Conservation (phyloP, 371 early-diverging fungal genomes). For the Mortierella sp. region DNA sequence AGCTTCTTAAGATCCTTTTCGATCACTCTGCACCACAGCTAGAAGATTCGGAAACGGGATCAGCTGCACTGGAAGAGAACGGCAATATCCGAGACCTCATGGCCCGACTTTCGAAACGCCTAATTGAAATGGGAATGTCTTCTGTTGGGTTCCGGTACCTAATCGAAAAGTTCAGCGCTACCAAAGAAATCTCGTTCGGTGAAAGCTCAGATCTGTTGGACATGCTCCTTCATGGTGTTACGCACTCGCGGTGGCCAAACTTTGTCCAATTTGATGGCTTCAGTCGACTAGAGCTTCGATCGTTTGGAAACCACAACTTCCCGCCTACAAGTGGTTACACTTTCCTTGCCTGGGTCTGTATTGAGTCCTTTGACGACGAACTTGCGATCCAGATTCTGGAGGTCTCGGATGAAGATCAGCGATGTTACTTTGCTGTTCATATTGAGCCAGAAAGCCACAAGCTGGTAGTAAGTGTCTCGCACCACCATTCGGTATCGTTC, state of each 20-base stretch:
- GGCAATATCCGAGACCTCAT: slow-evolving; percentile 56
- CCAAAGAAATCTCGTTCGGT: slow-evolving; percentile 49
- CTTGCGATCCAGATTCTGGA: slow-evolving; percentile 61
- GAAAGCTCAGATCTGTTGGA: slow-evolving; percentile 61
- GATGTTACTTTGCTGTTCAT: slow-evolving; percentile 54
- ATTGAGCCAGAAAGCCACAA: slow-evolving; percentile 63
- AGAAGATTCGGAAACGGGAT: slow-evolving; percentile 23
- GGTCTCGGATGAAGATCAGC: slow-evolving; percentile 62
- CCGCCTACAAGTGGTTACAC: slow-evolving; percentile 74
- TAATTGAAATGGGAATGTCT: slow-evolving; percentile 73
- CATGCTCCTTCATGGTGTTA: slow-evolving; percentile 67
- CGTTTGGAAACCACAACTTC: slow-evolving; percentile 54
- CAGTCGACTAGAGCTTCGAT: slow-evolving; percentile 58
- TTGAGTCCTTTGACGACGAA: slow-evolving; percentile 66
- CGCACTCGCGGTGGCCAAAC: slow-evolving; percentile 72
- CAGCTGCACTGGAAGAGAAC: slow-evolving; percentile 10
- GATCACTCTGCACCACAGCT: slow-evolving; percentile 27
- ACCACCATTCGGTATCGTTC: slow-evolving; percentile 62
- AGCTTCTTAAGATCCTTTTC: slow-evolving; percentile 61
- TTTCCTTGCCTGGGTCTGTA: slow-evolving; percentile 72
- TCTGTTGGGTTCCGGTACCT: slow-evolving; percentile 68
- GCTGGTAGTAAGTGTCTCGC: slow-evolving; percentile 62
- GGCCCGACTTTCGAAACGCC: slow-evolving; percentile 61
- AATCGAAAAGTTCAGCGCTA: slow-evolving; percentile 63
- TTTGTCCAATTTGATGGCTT: slow-evolving; percentile 72